phyloP scores from a whole-genome alignment of 345 rosid species.

The Durio zibethinus region DNA sequence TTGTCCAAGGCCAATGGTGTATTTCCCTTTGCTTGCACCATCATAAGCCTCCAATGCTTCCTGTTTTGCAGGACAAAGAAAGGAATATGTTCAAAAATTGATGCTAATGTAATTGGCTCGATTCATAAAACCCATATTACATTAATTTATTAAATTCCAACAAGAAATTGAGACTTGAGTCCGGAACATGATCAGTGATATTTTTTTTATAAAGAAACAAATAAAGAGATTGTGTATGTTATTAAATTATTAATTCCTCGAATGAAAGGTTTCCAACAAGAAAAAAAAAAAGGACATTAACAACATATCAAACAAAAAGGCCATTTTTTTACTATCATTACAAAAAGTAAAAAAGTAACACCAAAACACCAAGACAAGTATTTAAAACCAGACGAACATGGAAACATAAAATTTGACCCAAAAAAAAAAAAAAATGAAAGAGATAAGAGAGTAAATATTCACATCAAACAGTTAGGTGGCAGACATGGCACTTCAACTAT shows the following conservation, averaged over 20 bases:
- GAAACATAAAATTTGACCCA: not conserved
- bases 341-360: not conserved
- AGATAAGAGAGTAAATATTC: not conserved
- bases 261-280: not conserved
- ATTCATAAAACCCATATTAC: not conserved
- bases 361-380: not conserved
- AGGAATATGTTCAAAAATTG: not conserved
- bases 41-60: conserved; percentile 93
- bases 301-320: not conserved
- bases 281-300: not conserved
- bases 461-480: conserved; percentile 2
- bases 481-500: not conserved
- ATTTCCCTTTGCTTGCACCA: conserved; percentile 96
- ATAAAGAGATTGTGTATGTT: not conserved
- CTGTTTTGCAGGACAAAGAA: conserved; percentile 30
- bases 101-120: not conserved
- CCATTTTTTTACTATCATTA: not conserved
- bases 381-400: not conserved
- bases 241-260: not conserved
- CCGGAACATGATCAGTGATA: not conserved
- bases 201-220: not conserved
- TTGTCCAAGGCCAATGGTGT: conserved; percentile 98
- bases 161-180: not conserved
- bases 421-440: not conserved
- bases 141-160: not conserved